Base-by-base conservation (phyloP, 257 asterid genomes). In the Solanum virginianum region DNA sequence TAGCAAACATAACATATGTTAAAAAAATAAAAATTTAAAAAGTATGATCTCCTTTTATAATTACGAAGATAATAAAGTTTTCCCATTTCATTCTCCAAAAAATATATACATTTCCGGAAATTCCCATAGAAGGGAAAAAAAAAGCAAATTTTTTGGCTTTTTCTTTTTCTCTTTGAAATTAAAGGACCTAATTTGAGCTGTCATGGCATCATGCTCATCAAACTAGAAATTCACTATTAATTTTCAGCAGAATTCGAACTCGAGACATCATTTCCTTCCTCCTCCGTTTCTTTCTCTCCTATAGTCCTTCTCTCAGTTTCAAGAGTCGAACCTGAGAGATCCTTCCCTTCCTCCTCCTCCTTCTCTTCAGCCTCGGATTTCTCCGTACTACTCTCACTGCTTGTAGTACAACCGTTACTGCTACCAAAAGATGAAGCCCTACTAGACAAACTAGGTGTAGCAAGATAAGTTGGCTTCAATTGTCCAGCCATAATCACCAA, bases 401-500 rank as follows among this genome's bases (percentile, higher is more conserved):
- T 75, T 36, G 74, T 66, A 22, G 79, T 62, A 63, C 91, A 84
- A 80, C 89, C 47, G 45, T 84, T 83, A 20, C 89, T 86, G 65
- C 94, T 93, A 0, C 99, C 94, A 80, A 94, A 94, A 63, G 98
- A 92, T 13, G 96, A 89, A 12, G 94, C 91, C 60, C 97, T 66
- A 41, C 95, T 92, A 16, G 92, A 90, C 91, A 93, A 70, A 70
- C 79, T 89, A 41, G 95, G 97, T 16, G 98, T 96, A 7, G 98
- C 99, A 80, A 96, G 68, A 86, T 85, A 95, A 29, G 99, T 96
- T 4, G 99, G 98, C 36, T 95, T 94, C 5, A 85, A 88, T 43
- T 96, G 97, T 2, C 99, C 99, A 3, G 98, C 95, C 98, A 95
- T 92, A 88, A 95, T 93, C 84, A 96, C 99, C 77, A 95, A 86